These are phyloP conservation scores for Epichloe hybrida DNA, from an alignment of 2,329 filamentous ascomycete genomes.

Conservation along the genomic window DNA sequence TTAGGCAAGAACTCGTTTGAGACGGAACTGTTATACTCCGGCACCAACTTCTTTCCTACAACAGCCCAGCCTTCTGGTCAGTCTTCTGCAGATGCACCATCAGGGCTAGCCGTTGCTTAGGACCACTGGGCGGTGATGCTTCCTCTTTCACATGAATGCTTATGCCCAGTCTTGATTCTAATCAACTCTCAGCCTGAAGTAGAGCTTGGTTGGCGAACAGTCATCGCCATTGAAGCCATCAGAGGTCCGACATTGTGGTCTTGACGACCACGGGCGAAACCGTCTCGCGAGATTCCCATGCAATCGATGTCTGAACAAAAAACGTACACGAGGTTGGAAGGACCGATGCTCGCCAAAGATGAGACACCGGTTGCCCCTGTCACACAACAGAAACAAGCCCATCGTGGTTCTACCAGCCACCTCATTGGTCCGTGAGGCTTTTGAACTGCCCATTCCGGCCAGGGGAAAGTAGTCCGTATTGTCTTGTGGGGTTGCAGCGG, in stretches of 20 bases:
- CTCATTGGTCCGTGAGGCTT: not conserved
- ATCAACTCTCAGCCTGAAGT: not conserved
- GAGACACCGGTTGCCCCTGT: conserved; percentile 1
- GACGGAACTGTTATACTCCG: too few species aligned
- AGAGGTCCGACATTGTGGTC: not conserved
- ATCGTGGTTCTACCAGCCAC: not conserved
- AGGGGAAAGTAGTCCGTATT: not conserved
- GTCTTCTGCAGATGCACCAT: too few species aligned
- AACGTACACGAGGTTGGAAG: not conserved
- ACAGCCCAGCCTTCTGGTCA: too few species aligned
- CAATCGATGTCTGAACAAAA: conserved; percentile 3
- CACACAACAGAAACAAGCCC: conserved; percentile 1
- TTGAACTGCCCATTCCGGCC: not conserved
- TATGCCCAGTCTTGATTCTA: too few species aligned
- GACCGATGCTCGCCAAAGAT: not conserved
- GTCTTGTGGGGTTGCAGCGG: not conserved
- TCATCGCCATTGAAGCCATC: not conserved
- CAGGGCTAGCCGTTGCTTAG: too few species aligned
- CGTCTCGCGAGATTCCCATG: not conserved
- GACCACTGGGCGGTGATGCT: too few species aligned
- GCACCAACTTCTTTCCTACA: too few species aligned
- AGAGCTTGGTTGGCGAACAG: not conserved
- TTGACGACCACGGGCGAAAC: not conserved
- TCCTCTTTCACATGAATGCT: too few species aligned
- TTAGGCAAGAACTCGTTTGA: too few species aligned